Base-by-base conservation (phyloP, 495 filamentous ascomycete genomes). In the Xanthoparmelia taractica region DNA sequence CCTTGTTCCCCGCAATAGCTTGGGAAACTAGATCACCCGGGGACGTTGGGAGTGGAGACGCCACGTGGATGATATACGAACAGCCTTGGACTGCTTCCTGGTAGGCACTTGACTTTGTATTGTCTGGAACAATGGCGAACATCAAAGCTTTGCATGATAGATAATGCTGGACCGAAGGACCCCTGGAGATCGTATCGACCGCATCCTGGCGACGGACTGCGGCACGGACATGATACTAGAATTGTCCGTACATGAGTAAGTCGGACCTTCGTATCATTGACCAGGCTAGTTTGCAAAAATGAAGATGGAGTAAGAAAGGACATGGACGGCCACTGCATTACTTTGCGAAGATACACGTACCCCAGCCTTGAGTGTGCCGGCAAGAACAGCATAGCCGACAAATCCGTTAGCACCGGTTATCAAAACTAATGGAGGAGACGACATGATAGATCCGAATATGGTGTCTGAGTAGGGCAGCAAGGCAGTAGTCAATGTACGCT, bases 151-250 rank as follows among this genome's bases (percentile, higher is more conserved):
- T 38, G 40, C 17, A 43, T 1, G 55, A 27, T 17, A 64, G 17
- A 37, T 43, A 64, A 3, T n/a, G 13, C n/a, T 60, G 27, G 52
- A 59, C 45, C 8, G 61, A 64, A 1, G 55, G 36, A 8, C 61
- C 61, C 5, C 38, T 48, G 5, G 61, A 64, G n/a, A 64, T 59
- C 2, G 55, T 45, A 27, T 64, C 60, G 23, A 63, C 8, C 3
- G 60, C 60, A 57, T 63, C 60, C 31, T 63, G 60, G 27, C 60
- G 50, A 34, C 60, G 60, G 17, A 57, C 60, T 1, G 50, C 48
- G 4, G 60, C 60, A 29, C 60, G 60, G 60, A 63, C 50, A 20
- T 40, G 23, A 12, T 63, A 63, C 60, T 63, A 27, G 5, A 43
- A 33, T 36, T 29, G 8, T 15, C 12, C 2, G 38, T 40, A 40